Base-by-base conservation (phyloP, 2,329 filamentous ascomycete species). In the Huntiella decipiens region DNA sequence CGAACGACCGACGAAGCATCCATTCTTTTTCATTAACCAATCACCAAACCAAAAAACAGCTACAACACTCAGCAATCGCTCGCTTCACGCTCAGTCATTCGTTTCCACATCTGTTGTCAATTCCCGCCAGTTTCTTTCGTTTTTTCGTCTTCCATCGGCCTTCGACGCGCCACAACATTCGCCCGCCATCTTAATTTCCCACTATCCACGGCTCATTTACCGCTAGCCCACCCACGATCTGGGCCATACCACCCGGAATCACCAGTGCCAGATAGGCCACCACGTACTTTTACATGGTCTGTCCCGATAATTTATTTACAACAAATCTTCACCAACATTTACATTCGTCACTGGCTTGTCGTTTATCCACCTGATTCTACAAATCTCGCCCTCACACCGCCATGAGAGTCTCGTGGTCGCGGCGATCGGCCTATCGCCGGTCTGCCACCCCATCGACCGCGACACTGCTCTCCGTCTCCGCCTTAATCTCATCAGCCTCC, bases 401-500 rank as follows among this genome's bases (percentile, higher is more conserved):
- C n/a, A 49, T 49, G 40, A 49, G 44, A 44, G 28, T 46, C 22
- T 44, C 47, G 47, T 37, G 47, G 40, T 44, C 39, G 35, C 40
- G 47, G 47, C 47, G 34, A 36, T 46, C 44, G 39, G 43, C 36
- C 10, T 36, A 31, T 28, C 43, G 44, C 39, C 44, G 43, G 28
- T 22, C 33, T 36, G 22, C 44, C 40, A 38, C 39, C n/a, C 41
- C 36, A n/a, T 39, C 35, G 43, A 10, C 38, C 15, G 43, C 44
- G 37, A 33, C 37, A 39, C 37, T 45, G 7, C 36, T 49, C 38
- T 44, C 50, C 43, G 34, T 48, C 34, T 45, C 42, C 48, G 46
- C 40, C 46, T 43, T 46, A 42, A 47, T 31, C 32, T 48, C 44
- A 42, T 45, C 48, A 46, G 42, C 42, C 11, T 57, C 58, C 17